Evolutionary conservation across 805 yeast species (phyloP), one percentile per base, ranked within the genome.

Genomic region (Ogataea pilisensis): DNA sequence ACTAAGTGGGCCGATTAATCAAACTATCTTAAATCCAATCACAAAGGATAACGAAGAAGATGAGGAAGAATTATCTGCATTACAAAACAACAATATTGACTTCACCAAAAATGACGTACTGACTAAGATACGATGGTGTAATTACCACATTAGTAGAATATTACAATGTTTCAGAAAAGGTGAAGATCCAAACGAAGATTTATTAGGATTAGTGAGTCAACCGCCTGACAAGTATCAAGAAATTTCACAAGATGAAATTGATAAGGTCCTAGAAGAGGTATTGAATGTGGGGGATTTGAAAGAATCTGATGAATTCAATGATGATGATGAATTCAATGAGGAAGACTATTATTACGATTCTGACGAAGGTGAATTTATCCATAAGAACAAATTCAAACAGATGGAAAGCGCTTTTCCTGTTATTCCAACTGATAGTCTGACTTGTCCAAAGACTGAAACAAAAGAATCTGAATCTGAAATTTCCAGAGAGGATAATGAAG

Each of bases 401-500:
- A 39, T 45, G 36, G 42, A 39, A 12, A 32, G 31, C 3, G 29
- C 32, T 13, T 46, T 48, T 24, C 55, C 54, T 2, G 29, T 31
- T 3, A 18, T 40, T 9, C 55, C 53, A 6, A 26, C 12, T 18
- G n/a, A n/a, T n/a, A n/a, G n/a, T n/a, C n/a, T n/a, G 37, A 14
- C 3, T 20, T 31, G 17, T 26, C 35, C 26, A 22, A 22, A 22
- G 26, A n/a, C n/a, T n/a, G n/a, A n/a, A n/a, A n/a, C n/a, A n/a
- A n/a, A n/a, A n/a, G n/a, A n/a, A n/a, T n/a, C n/a, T n/a, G n/a
- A n/a, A n/a, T n/a, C n/a, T n/a, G n/a, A n/a, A n/a, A n/a, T n/a
- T n/a, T n/a, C n/a, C 24, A 34, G 18, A 11, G 16, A 13, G n/a
- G 11, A 13, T 1, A 22, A 90, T 58, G 89, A 88, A 30, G 77